These are phyloP conservation scores for Micractinium conductrix DNA, from an alignment of 139 green algal genomes.

Conservation along the genomic window DNA sequence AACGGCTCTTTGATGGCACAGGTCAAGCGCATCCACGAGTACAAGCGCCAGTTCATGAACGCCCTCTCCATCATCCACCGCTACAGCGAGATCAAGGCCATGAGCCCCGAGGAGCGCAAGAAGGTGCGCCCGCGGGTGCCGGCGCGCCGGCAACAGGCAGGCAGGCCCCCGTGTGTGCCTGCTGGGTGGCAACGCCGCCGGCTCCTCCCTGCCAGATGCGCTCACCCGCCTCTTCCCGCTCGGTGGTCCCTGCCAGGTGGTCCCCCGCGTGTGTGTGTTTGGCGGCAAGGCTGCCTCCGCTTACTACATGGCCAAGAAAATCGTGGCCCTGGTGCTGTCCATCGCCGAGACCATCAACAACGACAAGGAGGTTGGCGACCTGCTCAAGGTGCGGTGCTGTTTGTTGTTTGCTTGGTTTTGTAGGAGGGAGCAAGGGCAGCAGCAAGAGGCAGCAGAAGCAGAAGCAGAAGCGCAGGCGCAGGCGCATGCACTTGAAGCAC, in stretches of 20 bases:
- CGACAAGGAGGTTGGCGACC: constrained; percentile 86
- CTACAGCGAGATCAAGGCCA: constrained; percentile 79
- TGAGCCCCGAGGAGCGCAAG: constrained; percentile 69
- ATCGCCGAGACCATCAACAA: constrained; percentile 90
- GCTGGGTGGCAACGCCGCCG: no score
- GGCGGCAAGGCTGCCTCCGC: constrained; percentile 91
- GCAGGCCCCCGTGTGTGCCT: no score
- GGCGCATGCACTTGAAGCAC: background rate
- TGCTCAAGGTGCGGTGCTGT: constrained; percentile 71
- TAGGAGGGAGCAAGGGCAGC: background rate
- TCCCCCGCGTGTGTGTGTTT: constrained; percentile 73
- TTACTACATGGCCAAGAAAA: constrained; percentile 99
- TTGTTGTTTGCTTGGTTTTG: no score
- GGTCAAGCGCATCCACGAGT: constrained; percentile 45
- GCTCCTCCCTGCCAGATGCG: background rate
- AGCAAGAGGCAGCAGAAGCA: background rate
- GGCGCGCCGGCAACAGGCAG: no score
- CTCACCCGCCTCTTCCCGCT: background rate
- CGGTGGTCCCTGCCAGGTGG: constrained; percentile 44
- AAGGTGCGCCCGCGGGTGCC: constrained; percentile 31
- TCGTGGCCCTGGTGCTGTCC: constrained; percentile 89
- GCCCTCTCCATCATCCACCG: constrained; percentile 62
- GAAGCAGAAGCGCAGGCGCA: background rate
- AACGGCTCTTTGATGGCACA: no score
- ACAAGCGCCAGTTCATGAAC: constrained; percentile 78